phyloP scores from a whole-genome alignment of 768 basidiomycete genomes.

The button mushroom (Agaricus bisporus) region DNA sequence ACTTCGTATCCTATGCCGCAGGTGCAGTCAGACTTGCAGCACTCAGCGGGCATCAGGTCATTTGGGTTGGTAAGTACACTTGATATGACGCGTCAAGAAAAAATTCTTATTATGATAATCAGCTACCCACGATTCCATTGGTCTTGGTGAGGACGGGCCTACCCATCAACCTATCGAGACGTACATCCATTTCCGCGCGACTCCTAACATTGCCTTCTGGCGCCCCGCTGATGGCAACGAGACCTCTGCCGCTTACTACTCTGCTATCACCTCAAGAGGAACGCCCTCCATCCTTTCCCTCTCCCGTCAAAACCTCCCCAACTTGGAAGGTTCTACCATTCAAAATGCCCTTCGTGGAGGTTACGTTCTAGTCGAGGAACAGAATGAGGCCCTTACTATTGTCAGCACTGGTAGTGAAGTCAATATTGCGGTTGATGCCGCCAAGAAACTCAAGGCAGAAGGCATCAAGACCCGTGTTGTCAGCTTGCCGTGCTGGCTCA shows the following conservation, averaged over 20 bases:
- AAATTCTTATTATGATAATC: neutral
- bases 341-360: slow-evolving; percentile 81
- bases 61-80: slow-evolving; percentile 76
- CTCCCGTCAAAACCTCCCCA: slow-evolving; percentile 89
- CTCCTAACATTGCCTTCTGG: slow-evolving; percentile 90
- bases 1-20: slow-evolving; percentile 91
- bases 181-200: slow-evolving; percentile 77
- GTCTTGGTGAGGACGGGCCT: slow-evolving; percentile 89
- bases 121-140: slow-evolving; percentile 95
- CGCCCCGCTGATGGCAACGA: slow-evolving; percentile 95
- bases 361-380: slow-evolving; percentile 82
- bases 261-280: slow-evolving; percentile 64
- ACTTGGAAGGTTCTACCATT: slow-evolving; percentile 82
- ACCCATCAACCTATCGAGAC: slow-evolving; percentile 96
- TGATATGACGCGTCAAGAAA: neutral
- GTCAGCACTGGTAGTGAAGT: slow-evolving; percentile 91
- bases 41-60: slow-evolving; percentile 82
- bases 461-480: slow-evolving; percentile 81
- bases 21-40: slow-evolving; percentile 91
- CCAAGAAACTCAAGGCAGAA: slow-evolving; percentile 66
- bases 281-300: slow-evolving; percentile 83
- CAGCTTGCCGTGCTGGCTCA: slow-evolving; percentile 84
- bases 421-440: slow-evolving; percentile 81
- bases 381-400: slow-evolving; percentile 79
- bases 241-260: slow-evolving; percentile 87